Evolutionary conservation across 2,329 filamentous ascomycete genomes (phyloP).

Genomic region (Fusarium verrucosum): DNA sequence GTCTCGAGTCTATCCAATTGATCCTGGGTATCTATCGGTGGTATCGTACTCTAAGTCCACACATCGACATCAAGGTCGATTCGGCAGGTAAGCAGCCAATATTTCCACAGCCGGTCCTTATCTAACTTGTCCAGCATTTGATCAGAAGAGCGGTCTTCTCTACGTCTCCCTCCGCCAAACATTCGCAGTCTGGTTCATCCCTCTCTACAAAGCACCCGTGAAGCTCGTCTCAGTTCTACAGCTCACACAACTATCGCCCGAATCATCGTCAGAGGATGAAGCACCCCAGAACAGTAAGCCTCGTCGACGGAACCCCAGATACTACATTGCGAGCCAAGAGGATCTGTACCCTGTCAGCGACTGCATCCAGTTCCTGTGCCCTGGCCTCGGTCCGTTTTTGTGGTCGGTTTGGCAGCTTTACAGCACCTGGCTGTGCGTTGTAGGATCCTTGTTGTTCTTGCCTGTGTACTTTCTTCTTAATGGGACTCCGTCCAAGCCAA

Average conservation of each 20-base stretch:
- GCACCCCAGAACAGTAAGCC: conserved; percentile 24
- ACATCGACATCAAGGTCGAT: conserved; percentile 73
- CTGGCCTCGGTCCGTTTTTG: conserved; percentile 65
- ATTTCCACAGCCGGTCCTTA: rapidly evolving
- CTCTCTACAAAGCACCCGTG: conserved; percentile 75
- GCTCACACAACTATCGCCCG: conserved; percentile 59
- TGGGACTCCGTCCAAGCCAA: conserved; percentile 15
- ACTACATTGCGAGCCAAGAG: conserved; percentile 80
- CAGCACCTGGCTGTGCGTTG: conserved; percentile 70
- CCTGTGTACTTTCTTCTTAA: conserved; percentile 51
- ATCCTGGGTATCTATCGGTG: conserved; percentile 78
- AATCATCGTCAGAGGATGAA: conserved; percentile 36
- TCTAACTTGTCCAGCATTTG: conserved; percentile 64
- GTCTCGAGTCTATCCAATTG: conserved; percentile 70
- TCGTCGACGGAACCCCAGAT: conserved; percentile 51
- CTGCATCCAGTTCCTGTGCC: conserved; percentile 75
- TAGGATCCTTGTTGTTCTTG: conserved; percentile 60
- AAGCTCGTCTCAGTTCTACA: conserved; percentile 73
- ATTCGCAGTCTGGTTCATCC: conserved; percentile 80
- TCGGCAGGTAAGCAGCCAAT: conserved; percentile 55
- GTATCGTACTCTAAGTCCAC: conserved; percentile 85
- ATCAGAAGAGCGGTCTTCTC: conserved; percentile 70
- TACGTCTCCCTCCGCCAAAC: conserved; percentile 79
- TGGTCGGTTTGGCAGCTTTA: conserved; percentile 69
- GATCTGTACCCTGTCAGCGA: conserved; percentile 84